Evolutionary conservation across 768 basidiomycete genomes (phyloP), one percentile per base, ranked within the genome.

Genomic region (Chiua virens): DNA sequence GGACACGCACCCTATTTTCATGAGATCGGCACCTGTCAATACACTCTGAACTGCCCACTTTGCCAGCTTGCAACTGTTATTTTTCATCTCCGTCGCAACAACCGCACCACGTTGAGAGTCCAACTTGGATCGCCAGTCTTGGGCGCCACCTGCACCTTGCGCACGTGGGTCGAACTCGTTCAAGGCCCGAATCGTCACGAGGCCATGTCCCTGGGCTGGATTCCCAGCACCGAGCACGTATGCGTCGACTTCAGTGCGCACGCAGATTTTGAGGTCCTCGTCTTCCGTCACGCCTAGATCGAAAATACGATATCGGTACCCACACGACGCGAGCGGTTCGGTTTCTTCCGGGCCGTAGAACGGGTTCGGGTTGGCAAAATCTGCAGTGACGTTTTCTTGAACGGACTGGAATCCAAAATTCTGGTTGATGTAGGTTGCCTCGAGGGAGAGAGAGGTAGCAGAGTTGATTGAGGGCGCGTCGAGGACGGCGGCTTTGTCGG

Each of bases 61-160:
- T 18, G 95, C 94, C 25, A 99, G 80, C 71, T 99, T 99, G 75
- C 87, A 94, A 61, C 87, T 91, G 75, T 99, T 99, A 73, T 99
- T 99, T 77, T 98, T 99, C 97, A 98, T 98, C 78, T 99, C 97
- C 22, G 92, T 95, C 32, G 97, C 93, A 53, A 98, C 94, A 38
- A 99, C 96, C 3, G 97, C 97, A 55, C 97, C 97, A 40, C 94
- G 84, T 71, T 98, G 94, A 5, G 89, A 86, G 71, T 99, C 97
- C 38, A 99, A 75, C 72, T 96, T 96, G n/a, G 89, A 82, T 30
- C 95, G 83, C 97, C 97, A 99, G 70, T 99, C 97, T n/a, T 94
- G 91, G 17, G 96, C 94, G 43, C 94, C 93, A 23, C 94, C 96
- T 1, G 90, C 86, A 21, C 96, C 95, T 57, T 84, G 83, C 3